Evolutionary conservation across 495 filamentous ascomycete species (phyloP), one percentile per base, ranked within the genome.

Genomic region (Talaromyces thailandensis): DNA sequence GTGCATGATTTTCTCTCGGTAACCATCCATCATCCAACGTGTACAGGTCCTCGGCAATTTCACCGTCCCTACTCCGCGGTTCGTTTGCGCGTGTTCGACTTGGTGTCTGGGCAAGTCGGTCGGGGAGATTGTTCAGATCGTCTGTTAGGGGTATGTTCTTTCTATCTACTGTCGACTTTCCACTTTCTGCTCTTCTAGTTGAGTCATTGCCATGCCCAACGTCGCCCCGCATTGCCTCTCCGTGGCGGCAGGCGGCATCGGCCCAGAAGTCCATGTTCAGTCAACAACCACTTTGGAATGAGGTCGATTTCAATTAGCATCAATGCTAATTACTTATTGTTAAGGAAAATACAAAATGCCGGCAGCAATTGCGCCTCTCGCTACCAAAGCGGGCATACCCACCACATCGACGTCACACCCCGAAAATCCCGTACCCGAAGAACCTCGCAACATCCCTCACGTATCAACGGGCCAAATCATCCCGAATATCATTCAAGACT

Each of bases 381-480:
- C 64, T 51, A 28, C 23, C n/a, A 26, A 48, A 25, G 24, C 23
- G 59, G 68, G 64, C 28, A 73, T 81, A 40, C 74, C 76, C n/a
- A 68, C 76, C 56, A 78, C 79, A 8, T 71, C 75, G 7, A 82
- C 79, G 29, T 81, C 77, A 37, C 82, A 85, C 68, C 82, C 83
- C 11, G 70, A 80, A 58, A 81, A 85, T 64, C 82, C 82, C 4
- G 77, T 85, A 61, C 83, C 83, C 57, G 74, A 79, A 68, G 82
- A 85, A 65, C 83, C 81, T 43, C 75, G 70, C 18, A 68, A 71
- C 9, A 73, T 78, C 16, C 70, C 74, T 24, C 72, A 75, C 3
- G 68, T 78, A 7, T 75, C 76, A 9, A 66, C 76, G 59, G 72
- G 48, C 55, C 28, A 65, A 8, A 35, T 61, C 0, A 43, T 16